Base-by-base conservation (phyloP, 208 protist species). In the Leishmania tarentolae region DNA sequence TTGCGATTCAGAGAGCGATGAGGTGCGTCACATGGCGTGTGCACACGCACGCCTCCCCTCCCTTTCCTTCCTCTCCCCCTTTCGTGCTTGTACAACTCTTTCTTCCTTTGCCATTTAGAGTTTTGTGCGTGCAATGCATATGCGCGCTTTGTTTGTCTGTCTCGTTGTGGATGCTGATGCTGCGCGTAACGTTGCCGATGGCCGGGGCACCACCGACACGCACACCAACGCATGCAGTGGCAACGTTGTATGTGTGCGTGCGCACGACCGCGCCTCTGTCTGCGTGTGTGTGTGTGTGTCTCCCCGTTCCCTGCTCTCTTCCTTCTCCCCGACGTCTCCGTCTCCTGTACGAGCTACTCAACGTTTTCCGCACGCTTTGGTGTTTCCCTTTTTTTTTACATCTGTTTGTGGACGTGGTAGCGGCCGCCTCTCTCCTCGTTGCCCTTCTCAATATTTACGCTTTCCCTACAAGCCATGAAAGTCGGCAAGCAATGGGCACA, bases 81-180 rank as follows among this genome's bases (percentile, higher is more conserved):
- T 71, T 46, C 40, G 21, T 28, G 35, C 69, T 73, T 46, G 69
- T 52, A 35, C 69, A 73, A 73, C 24, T 73, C 69, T 52, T n/a
- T 52, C 24, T 24, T 57, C n/a, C 47, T 75, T 73, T 73, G 69
- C 17, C 31, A 24, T 47, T 73, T 73, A 73, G 69, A 73, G n/a
- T 35, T 13, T 40, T 73, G 42, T 73, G 37, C 24, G 35, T 40
- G 65, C 50, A 53, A 53, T 17, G 50, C 50, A 2, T 53, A 2
- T 53, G 50, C 50, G 50, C 50, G 15, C 50, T 53, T 47, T 53
- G 50, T 17, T 53, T 70, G 35, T 70, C 37, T 70, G 65, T 70
- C 65, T 6, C 52, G 42, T 19, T 73, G 21, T 44, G 44, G 21
- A 44, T 24, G 69, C 8, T 44, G n/a, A 47, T 47, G 69, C 31